phyloP scores from a whole-genome alignment of 768 basidiomycete species.

The Leucosporidium yakuticum region DNA sequence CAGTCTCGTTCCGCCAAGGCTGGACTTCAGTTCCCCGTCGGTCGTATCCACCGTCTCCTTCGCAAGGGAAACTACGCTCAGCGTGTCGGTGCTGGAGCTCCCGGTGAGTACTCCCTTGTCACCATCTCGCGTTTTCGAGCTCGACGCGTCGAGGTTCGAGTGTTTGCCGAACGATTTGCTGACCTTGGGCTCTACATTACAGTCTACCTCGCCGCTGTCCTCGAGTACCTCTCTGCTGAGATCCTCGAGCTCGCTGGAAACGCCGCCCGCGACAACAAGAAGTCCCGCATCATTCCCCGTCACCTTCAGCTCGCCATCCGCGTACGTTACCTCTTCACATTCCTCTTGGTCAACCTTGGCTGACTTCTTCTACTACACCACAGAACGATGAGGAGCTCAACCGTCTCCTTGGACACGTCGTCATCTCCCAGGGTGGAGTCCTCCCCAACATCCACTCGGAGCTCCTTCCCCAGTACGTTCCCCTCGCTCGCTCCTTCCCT shows the following conservation, averaged over 20 bases:
- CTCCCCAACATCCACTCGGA: slow-evolving; percentile 68
- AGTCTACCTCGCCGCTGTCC: slow-evolving; percentile 79
- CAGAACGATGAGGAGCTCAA: slow-evolving; percentile 62
- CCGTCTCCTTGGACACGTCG: slow-evolving; percentile 52
- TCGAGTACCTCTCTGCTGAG: slow-evolving; percentile 81
- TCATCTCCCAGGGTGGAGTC: slow-evolving; percentile 87
- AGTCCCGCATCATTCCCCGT: slow-evolving; percentile 70
- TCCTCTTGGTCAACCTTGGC: slow-evolving; percentile 44
- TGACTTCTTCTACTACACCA: neutral
- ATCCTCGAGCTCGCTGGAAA: slow-evolving; percentile 76
- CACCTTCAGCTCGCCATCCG: slow-evolving; percentile 68
- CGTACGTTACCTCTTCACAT: too few relatives aligned
- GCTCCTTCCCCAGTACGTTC: slow-evolving; percentile 50
- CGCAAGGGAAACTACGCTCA: slow-evolving; percentile 68
- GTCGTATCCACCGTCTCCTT: slow-evolving; percentile 74
- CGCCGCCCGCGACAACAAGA: slow-evolving; percentile 71
- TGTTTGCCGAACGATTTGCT: too few relatives aligned
- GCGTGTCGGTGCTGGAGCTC: slow-evolving; percentile 63
- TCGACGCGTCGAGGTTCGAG: too few relatives aligned
- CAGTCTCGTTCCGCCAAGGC: slow-evolving; percentile 62
- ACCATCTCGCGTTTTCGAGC: neutral
- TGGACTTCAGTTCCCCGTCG: slow-evolving; percentile 63
- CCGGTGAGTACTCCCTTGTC: slow-evolving; percentile 42
- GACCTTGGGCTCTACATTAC: neutral
- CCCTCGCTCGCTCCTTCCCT: neutral